Evolutionary conservation across 345 rosid species (phyloP).

Genomic region (Chamaenerion angustifolium): DNA sequence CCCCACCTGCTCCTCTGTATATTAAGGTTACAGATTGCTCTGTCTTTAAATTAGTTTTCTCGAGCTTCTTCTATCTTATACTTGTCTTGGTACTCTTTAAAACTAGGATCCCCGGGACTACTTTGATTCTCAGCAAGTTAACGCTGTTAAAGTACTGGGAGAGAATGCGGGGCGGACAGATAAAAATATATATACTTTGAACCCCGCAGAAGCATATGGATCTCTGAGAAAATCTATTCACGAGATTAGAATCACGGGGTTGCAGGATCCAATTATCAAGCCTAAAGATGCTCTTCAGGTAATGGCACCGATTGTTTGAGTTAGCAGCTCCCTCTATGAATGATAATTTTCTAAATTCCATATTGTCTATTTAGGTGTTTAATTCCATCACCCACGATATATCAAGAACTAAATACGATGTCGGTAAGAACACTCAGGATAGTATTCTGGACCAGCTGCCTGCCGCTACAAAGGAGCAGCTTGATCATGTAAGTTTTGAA

Average conservation of each 20-base stretch:
- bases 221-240: conserved; percentile 53
- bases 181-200: conserved; percentile 25
- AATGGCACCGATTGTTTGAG: background rate
- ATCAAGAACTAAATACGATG: conserved; percentile 59
- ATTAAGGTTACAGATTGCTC: conserved; percentile 36
- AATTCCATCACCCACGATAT: conserved; percentile 62
- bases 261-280: conserved; percentile 48
- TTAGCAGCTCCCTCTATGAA: background rate
- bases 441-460: conserved; percentile 77
- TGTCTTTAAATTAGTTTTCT: background rate
- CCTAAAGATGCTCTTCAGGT: conserved; percentile 78
- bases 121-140: conserved; percentile 91
- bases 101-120: conserved; percentile 90
- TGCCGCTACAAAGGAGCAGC: conserved; percentile 48
- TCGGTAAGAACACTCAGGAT: conserved; percentile 65
- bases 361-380: conserved; percentile 40
- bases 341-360: conserved; percentile 7
- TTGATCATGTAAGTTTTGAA: conserved; percentile 44
- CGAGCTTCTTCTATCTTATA: background rate
- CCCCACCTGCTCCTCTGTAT: conserved; percentile 54
- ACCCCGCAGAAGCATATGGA: conserved; percentile 45
- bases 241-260: conserved; percentile 33
- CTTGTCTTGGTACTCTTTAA: conserved; percentile 4
- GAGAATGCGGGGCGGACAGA: conserved; percentile 25
- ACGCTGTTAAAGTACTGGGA: conserved; percentile 35